Base-by-base conservation (phyloP, 2,329 filamentous ascomycete species). In the Penicillium digitatum region DNA sequence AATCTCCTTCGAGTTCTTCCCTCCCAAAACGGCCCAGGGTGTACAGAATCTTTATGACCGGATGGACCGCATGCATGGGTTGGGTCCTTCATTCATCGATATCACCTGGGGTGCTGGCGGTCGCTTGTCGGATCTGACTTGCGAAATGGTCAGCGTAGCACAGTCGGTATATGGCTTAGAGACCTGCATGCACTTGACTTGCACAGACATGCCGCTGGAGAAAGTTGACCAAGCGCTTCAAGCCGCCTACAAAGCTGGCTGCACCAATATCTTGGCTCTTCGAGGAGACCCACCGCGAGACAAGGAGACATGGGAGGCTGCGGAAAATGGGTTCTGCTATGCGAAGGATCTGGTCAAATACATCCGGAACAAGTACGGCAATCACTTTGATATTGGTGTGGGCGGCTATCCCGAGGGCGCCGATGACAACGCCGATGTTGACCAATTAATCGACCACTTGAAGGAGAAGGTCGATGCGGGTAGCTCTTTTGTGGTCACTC, bases 1-100 rank as follows among this genome's bases (percentile, higher is more conserved):
- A 71, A 96, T 96, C 81, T 99, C 94, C 57, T 99, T 99, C 79
- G 94, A 99, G 76, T 99, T 96, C 81, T 99, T 99, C 77, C 94
- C 94, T 48, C 94, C 94, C 37, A 99, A 99, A 80, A 99, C 94
- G 4, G 74, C 75, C 22, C 75, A 79, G 78, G 94, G 94, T 81
- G 93, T 99, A 12, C 94, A 99, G 78, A 99, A 99, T 74, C 86
- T 99, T 55, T 99, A 99, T 81, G 94, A 99, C 67, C 90, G 94
- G 66, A 97, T 99, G 89, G 94, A 99, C 77, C 91, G 92, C 76
- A 99, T 99, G 94, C 91, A 96, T 76, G 85, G 87, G 68, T 84
- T 95, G 61, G 94, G 91, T 1, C 94, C 93, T 61, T 88, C 92
- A 69, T 99, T 99, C 79, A 91, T 99, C 73, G 94, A 99, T 75